These are phyloP conservation scores for Vanrija sp. DNA, from an alignment of 1,284 basidiomycete genomes.

Conservation along the genomic window DNA sequence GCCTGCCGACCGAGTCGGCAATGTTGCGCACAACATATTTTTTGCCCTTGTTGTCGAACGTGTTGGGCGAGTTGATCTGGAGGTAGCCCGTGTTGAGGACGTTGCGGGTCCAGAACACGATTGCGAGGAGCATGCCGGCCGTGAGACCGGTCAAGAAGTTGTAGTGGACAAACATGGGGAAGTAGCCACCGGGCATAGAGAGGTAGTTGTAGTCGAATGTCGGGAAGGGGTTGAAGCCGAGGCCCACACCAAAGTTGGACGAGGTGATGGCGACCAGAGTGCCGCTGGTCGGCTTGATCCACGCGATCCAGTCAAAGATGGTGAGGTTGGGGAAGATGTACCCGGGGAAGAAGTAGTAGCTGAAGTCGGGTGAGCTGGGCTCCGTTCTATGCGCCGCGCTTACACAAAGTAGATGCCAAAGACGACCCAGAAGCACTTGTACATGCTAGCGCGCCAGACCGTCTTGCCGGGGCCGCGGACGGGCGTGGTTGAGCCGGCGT, in stretches of 20 bases:
- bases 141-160: slow-evolving; percentile 11
- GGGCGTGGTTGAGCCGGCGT: slow-evolving; percentile 18
- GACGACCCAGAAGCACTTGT: slow-evolving; percentile 21
- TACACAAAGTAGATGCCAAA: slow-evolving; percentile 14
- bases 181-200: slow-evolving; percentile 5
- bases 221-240: slow-evolving; percentile 39
- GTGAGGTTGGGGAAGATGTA: slow-evolving; percentile 52
- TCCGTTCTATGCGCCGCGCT: not conserved
- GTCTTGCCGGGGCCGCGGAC: slow-evolving; percentile 27
- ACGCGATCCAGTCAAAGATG: slow-evolving; percentile 61
- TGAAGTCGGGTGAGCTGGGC: not conserved
- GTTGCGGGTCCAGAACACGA: slow-evolving; percentile 50
- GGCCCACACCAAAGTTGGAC: slow-evolving; percentile 25
- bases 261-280: slow-evolving; percentile 31
- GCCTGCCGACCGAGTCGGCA: slow-evolving; percentile 8
- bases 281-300: slow-evolving; percentile 54
- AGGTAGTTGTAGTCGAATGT: slow-evolving; percentile 44
- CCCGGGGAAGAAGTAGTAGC: slow-evolving; percentile 48
- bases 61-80: slow-evolving; percentile 60
- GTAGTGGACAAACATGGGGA: slow-evolving; percentile 10
- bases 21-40: slow-evolving; percentile 8
- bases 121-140: slow-evolving; percentile 11
- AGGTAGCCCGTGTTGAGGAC: slow-evolving; percentile 77
- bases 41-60: slow-evolving; percentile 14
- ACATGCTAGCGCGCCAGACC: slow-evolving; percentile 29